Evolutionary conservation across 345 rosid species (phyloP).

Genomic region (Aethionema arabicum): DNA sequence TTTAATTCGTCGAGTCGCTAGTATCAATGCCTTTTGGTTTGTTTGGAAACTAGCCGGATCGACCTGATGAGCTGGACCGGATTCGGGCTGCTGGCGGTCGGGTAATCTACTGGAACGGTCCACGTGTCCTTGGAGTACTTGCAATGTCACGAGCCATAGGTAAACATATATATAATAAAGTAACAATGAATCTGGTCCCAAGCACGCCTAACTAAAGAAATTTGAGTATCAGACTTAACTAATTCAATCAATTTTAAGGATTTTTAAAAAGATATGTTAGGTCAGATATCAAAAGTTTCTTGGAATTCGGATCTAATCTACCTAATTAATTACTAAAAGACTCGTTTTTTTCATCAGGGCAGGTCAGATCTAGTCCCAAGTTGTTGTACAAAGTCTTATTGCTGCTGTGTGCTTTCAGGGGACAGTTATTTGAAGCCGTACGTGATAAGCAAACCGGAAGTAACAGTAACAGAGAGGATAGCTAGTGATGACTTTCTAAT

Average conservation of each 20-base stretch:
- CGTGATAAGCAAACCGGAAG: slow-evolving; percentile 82
- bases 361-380: no score
- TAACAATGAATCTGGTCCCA: slow-evolving; percentile 6
- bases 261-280: no score
- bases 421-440: slow-evolving; percentile 90
- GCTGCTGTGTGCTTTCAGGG: slow-evolving; percentile 40
- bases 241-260: no score
- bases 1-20: slow-evolving; percentile 30
- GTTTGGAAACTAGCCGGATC: slow-evolving; percentile 62
- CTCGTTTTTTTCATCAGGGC: no score
- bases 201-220: no score
- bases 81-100: slow-evolving; percentile 84
- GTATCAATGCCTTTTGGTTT: slow-evolving; percentile 13
- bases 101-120: slow-evolving; percentile 85
- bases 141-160: slow-evolving; percentile 98
- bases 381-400: no score
- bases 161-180: slow-evolving; percentile 20
- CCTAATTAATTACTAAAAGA: no score
- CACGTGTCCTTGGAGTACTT: slow-evolving; percentile 85
- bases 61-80: slow-evolving; percentile 82
- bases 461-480: slow-evolving; percentile 57
- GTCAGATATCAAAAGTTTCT: no score
- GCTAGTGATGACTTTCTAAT: slow-evolving; percentile 75
- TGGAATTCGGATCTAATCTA: no score
- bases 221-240: no score